A percentile compares a stretch with the other conserved stretches of the same genome.
Evolutionary conservation across 2,329 filamentous ascomycete species (phyloP).

Genomic region (Ascochyta clinopodiicola): DNA sequence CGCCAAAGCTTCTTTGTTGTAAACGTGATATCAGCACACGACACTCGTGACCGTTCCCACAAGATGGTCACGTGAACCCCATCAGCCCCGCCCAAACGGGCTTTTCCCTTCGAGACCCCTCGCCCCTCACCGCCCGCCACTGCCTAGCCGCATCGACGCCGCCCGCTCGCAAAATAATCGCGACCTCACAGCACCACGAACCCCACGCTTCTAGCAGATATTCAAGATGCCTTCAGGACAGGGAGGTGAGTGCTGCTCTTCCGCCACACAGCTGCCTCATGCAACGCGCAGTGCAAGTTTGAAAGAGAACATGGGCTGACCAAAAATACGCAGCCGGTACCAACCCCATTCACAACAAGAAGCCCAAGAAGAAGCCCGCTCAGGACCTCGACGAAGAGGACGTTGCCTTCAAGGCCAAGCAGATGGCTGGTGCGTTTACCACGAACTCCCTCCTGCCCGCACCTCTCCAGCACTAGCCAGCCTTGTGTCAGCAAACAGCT

Average conservation of each 20-base stretch:
- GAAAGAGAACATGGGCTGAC: constrained; percentile 27
- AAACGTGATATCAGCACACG: not conserved
- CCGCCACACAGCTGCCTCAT: not conserved
- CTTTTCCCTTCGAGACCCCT: constrained; percentile 22
- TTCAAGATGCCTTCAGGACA: constrained; percentile 58
- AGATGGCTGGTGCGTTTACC: constrained; percentile 74
- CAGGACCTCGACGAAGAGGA: constrained; percentile 90
- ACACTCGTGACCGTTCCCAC: not conserved
- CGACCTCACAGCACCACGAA: constrained; percentile 8
- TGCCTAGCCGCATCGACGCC: constrained; percentile 23
- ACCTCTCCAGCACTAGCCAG: not conserved
- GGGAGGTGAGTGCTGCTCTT: constrained; percentile 50
- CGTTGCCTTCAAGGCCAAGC: constrained; percentile 80
- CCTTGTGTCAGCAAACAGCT: not conserved
- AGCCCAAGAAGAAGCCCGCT: constrained; percentile 72
- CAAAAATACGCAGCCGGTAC: constrained; percentile 52
- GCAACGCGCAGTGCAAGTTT: no score
- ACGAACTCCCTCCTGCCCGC: not conserved
- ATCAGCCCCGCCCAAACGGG: constrained; percentile 1
- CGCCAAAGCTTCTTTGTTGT: not conserved
- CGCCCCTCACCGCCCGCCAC: constrained; percentile 28
- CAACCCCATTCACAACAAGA: constrained; percentile 72
- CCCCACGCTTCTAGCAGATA: constrained; percentile 11
- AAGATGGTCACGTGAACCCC: constrained; percentile 4
- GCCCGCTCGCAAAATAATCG: constrained; percentile 18